These are phyloP conservation scores for Globisporangium nodosum DNA, from an alignment of 352 stramenopile genomes.

Conservation along the genomic window DNA sequence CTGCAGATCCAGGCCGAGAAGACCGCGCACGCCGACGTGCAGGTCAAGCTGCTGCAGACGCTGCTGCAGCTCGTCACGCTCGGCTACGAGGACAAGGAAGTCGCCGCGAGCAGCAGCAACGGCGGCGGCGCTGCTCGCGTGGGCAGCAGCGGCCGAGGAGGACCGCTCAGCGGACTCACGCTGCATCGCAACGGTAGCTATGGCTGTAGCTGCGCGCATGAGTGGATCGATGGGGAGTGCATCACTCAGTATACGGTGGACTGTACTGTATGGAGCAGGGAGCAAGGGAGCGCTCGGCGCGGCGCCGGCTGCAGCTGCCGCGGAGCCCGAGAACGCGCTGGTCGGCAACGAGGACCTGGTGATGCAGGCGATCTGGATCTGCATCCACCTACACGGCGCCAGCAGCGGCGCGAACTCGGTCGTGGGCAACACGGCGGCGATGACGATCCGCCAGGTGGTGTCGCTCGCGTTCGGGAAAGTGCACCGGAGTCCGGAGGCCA, in stretches of 20 bases:
- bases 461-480: slow-evolving; percentile 85
- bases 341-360: slow-evolving; percentile 82
- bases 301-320: background rate
- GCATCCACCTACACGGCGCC: slow-evolving; percentile 67
- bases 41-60: slow-evolving; percentile 88
- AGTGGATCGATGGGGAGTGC: no score
- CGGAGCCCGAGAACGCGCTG: slow-evolving; percentile 31
- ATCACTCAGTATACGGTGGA: background rate
- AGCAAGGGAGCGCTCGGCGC: background rate
- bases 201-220: background rate
- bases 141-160: background rate
- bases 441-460: slow-evolving; percentile 86
- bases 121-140: background rate
- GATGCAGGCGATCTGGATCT: slow-evolving; percentile 87
- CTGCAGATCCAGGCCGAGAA: slow-evolving; percentile 94
- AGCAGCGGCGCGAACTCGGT: slow-evolving; percentile 74
- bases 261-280: background rate
- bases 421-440: slow-evolving; percentile 80
- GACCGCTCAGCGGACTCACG: slow-evolving; percentile 14
- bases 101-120: background rate
- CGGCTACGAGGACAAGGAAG: slow-evolving; percentile 52
- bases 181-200: slow-evolving; percentile 14
- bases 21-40: slow-evolving; percentile 73
- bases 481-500: slow-evolving; percentile 54
- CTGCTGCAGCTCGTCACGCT: slow-evolving; percentile 84